Conservation (phyloP, 2,329 filamentous ascomycete genomes). For the Apiospora koreana region DNA sequence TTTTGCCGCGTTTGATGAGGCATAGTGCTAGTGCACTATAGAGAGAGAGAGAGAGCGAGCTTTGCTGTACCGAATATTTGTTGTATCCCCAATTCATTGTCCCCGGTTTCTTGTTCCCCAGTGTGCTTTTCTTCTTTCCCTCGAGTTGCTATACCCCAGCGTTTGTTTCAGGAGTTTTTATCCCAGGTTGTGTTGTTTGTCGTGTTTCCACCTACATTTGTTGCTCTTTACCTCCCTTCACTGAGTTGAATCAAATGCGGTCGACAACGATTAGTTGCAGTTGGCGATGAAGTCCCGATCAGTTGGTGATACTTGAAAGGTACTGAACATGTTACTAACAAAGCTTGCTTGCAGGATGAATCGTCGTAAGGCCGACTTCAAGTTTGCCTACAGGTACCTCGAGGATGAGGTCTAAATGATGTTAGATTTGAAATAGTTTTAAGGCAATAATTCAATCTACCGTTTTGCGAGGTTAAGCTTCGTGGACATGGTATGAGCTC, state of each 20-base stretch:
- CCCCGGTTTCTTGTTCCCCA: background rate
- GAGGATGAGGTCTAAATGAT: constrained; percentile 69
- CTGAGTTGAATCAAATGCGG: background rate
- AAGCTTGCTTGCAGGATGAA: constrained; percentile 76
- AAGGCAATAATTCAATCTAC: background rate
- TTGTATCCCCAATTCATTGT: background rate
- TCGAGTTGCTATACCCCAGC: background rate
- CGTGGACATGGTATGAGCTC: background rate
- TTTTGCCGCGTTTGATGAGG: background rate
- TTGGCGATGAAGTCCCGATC: background rate
- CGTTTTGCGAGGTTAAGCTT: background rate
- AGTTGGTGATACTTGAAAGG: background rate
- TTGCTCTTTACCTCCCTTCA: background rate
- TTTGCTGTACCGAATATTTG: constrained; percentile 5
- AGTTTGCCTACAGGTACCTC: constrained; percentile 96
- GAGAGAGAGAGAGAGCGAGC: background rate
- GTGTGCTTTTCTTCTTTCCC: too few relatives aligned
- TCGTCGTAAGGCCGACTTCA: constrained; percentile 94
- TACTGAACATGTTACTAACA: constrained; percentile 24
- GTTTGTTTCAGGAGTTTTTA: background rate
- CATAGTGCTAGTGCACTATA: constrained; percentile 4
- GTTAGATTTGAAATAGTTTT: background rate
- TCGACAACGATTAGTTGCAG: background rate
- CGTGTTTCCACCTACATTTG: too few relatives aligned
- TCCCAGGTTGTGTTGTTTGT: background rate